Evolutionary conservation across 1,284 basidiomycete genomes (phyloP).

Genomic region (Microbotryomycetes sp.): DNA sequence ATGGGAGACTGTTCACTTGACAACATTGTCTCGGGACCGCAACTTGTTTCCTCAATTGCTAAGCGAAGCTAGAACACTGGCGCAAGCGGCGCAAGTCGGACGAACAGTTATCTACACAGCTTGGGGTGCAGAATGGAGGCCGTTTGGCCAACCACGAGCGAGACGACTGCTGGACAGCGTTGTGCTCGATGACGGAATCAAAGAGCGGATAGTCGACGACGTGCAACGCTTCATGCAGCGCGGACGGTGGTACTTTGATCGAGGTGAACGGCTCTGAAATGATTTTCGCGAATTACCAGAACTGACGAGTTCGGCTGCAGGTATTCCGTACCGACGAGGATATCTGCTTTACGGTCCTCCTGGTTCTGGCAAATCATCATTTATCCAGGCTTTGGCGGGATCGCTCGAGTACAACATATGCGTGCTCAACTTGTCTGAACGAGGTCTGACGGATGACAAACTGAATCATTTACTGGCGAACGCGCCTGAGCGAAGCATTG

Average conservation of each 20-base stretch:
- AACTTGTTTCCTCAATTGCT: slow-evolving; percentile 72
- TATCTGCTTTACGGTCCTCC: slow-evolving; percentile 94
- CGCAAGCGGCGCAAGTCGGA: slow-evolving; percentile 78
- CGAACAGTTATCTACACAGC: slow-evolving; percentile 94
- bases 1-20: slow-evolving; percentile 96
- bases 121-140: slow-evolving; percentile 93
- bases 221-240: slow-evolving; percentile 73
- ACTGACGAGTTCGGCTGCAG: slow-evolving; percentile 47
- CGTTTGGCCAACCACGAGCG: slow-evolving; percentile 84
- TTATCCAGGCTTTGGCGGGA: slow-evolving; percentile 94
- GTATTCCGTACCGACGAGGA: slow-evolving; percentile 93
- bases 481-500: slow-evolving; percentile 82
- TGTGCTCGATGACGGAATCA: slow-evolving; percentile 72
- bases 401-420: slow-evolving; percentile 91
- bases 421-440: slow-evolving; percentile 89
- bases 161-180: slow-evolving; percentile 85
- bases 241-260: slow-evolving; percentile 89
- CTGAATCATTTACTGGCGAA: slow-evolving; percentile 88
- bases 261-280: slow-evolving; percentile 52
- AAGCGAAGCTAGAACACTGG: slow-evolving; percentile 78
- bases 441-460: slow-evolving; percentile 94
- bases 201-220: slow-evolving; percentile 72
- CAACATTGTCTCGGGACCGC: slow-evolving; percentile 80
- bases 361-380: slow-evolving; percentile 96
- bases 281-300: too few relatives aligned